A percentile compares a stretch with the other conserved stretches of the same genome.
These are phyloP conservation scores for Malus hybrid DNA, from an alignment of 331 rosid species.

Conservation along the genomic window DNA sequence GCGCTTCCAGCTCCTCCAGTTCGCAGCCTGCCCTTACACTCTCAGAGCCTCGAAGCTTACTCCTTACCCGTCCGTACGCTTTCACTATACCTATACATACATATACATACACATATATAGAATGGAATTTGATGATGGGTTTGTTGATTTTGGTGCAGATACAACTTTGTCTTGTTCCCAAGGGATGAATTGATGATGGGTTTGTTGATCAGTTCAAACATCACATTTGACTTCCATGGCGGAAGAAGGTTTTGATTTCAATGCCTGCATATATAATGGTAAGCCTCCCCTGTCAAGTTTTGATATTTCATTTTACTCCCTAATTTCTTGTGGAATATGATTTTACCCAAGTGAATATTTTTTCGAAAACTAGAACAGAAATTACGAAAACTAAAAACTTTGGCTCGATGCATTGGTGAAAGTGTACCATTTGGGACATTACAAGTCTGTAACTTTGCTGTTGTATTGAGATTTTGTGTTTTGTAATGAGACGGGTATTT, in stretches of 20 bases:
- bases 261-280: slow-evolving; percentile 80
- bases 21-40: slow-evolving; percentile 81
- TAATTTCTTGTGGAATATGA: neutral
- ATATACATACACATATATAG: neutral
- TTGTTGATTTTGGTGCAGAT: slow-evolving; percentile 43
- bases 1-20: slow-evolving; percentile 70
- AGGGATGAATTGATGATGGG: slow-evolving; percentile 75
- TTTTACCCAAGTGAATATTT: neutral
- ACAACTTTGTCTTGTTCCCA: slow-evolving; percentile 76
- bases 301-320: neutral
- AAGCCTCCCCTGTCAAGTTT: slow-evolving; percentile 9
- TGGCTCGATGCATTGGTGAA: neutral
- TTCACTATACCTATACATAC: neutral
- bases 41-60: slow-evolving; percentile 31
- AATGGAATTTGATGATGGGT: neutral
- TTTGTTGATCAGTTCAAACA: slow-evolving; percentile 53
- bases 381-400: neutral
- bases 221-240: slow-evolving; percentile 71
- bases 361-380: neutral
- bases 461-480: slow-evolving; percentile 8
- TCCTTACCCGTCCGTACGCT: slow-evolving; percentile 66
- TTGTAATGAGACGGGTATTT: slow-evolving; percentile 48
- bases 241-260: slow-evolving; percentile 75
- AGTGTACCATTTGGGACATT: neutral
- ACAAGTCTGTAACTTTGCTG: neutral